Conservation (phyloP, 2,329 filamentous ascomycete genomes). For the Fusarium oxysporum region DNA sequence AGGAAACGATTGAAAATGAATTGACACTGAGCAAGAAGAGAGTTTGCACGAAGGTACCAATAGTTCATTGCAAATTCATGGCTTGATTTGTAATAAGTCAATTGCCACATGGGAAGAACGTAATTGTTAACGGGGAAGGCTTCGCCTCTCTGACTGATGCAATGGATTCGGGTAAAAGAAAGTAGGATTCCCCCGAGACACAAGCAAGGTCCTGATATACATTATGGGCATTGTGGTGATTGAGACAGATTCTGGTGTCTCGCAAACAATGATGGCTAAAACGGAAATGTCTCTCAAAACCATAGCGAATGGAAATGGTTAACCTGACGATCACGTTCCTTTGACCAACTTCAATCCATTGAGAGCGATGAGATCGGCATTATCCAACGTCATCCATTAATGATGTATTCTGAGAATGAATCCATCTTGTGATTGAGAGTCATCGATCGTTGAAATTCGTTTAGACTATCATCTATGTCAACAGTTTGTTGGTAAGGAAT, state of each 20-base stretch:
- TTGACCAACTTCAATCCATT: not conserved
- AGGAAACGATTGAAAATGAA: not conserved
- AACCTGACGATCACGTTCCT: constrained; percentile 32
- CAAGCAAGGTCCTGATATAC: not conserved
- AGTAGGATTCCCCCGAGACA: not conserved
- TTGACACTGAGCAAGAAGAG: constrained; percentile 4
- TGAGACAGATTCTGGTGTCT: constrained; percentile 20
- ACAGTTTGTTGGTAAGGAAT: constrained; percentile 14
- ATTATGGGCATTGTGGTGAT: constrained; percentile 1
- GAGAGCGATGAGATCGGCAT: not conserved
- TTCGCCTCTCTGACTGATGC: not conserved
- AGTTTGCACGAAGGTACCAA: not conserved
- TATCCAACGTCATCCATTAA: constrained; percentile 18
- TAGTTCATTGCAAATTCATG: not conserved
- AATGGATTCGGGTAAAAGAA: not conserved
- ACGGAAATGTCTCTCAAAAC: not conserved
- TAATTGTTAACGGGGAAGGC: not conserved
- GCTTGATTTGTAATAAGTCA: constrained; percentile 28
- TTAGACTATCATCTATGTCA: not conserved
- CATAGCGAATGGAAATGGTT: not conserved
- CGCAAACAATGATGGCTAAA: not conserved
- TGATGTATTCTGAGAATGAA: not conserved
- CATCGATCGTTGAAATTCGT: not conserved
- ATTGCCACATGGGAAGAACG: constrained; percentile 26
- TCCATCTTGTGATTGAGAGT: not conserved